Conservation (phyloP, 257 asterid species). For the Solanum acaule region DNA sequence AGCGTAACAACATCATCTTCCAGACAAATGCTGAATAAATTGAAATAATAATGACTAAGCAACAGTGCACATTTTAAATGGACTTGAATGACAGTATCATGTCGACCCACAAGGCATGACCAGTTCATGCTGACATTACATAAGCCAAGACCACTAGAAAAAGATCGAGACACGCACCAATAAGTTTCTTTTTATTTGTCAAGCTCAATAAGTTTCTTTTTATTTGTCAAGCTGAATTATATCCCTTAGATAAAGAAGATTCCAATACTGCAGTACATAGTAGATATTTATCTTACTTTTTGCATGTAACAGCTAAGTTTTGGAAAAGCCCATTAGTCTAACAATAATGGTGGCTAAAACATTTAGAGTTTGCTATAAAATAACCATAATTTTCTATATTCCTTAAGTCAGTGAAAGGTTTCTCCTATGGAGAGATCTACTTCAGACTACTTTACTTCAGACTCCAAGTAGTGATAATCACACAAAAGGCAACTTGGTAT, state of each 20-base stretch:
- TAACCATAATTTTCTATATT: background rate
- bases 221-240: background rate
- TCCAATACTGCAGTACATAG: background rate
- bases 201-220: too few species aligned
- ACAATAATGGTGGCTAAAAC: background rate
- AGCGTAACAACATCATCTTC: conserved; percentile 53
- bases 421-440: background rate
- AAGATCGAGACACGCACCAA: background rate
- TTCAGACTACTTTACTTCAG: too few species aligned
- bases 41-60: background rate
- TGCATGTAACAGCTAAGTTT: background rate
- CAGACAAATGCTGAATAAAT: conserved; percentile 5
- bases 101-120: background rate
- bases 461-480: background rate
- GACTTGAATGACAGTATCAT: background rate
- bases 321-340: background rate
- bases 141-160: background rate
- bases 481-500: background rate
- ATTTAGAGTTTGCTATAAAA: background rate
- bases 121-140: background rate
- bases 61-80: background rate
- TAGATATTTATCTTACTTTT: background rate
- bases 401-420: background rate
- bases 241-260: background rate
- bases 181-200: too few species aligned